These are phyloP conservation scores for Chamaecrista fasciculata DNA, from an alignment of 306 rosid genomes.

Conservation along the genomic window DNA sequence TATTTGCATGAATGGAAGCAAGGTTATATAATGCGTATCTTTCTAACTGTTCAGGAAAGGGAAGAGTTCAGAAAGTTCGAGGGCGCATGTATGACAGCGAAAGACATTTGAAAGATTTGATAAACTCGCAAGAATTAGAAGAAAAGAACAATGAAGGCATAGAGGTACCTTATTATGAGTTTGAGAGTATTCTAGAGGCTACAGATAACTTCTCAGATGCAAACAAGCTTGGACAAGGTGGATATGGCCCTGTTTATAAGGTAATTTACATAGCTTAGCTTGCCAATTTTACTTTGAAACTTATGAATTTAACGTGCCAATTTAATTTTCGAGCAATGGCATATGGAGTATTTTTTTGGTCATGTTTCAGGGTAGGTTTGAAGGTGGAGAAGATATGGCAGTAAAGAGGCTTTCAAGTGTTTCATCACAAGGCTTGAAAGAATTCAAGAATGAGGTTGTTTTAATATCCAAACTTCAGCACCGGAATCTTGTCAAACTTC, in stretches of 20 bases:
- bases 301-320: background rate
- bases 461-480: conserved; percentile 50
- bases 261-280: background rate
- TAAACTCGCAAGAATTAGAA: background rate
- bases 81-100: conserved; percentile 2
- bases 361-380: conserved; percentile 31
- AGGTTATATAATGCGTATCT: background rate
- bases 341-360: background rate
- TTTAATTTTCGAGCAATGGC: background rate
- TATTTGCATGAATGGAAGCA: background rate
- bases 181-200: conserved; percentile 28
- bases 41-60: background rate
- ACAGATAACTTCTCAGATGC: conserved; percentile 41
- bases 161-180: conserved; percentile 34
- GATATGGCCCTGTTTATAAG: conserved; percentile 54
- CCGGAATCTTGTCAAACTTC: conserved; percentile 42
- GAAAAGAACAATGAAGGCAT: conserved; percentile 30
- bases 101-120: conserved; percentile 18
- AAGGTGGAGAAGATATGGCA: conserved; percentile 28
- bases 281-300: no score
- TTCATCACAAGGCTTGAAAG: conserved; percentile 37
- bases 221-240: conserved; percentile 48
- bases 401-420: conserved; percentile 40
- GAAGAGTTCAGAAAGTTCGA: background rate
- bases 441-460: conserved; percentile 43